phyloP scores from a whole-genome alignment of 164 flowering plant genomes.

The Aristolochia californica region DNA sequence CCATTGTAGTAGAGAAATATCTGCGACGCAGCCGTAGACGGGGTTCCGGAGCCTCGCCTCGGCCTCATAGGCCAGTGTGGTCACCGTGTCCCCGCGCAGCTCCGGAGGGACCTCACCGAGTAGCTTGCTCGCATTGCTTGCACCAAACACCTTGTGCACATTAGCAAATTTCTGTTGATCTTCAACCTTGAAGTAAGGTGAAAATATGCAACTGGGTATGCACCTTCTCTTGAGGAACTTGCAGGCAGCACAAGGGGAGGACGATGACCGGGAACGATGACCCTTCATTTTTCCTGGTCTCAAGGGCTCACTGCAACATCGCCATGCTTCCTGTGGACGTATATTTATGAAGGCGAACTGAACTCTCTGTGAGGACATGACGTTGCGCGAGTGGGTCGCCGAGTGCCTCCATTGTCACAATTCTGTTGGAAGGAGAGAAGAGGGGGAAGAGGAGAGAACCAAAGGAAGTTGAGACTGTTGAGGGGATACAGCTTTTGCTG shows the following conservation, averaged over 20 bases:
- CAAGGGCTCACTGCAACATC: too few species aligned
- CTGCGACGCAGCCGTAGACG: slow-evolving; percentile 76
- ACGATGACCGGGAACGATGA: slow-evolving; percentile 45
- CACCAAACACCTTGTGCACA: slow-evolving; percentile 83
- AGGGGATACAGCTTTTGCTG: too few species aligned
- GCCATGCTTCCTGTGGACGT: too few species aligned
- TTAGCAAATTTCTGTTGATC: slow-evolving; percentile 70
- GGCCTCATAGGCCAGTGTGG: slow-evolving; percentile 66
- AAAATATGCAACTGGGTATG: slow-evolving; percentile 12
- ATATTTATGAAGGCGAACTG: too few species aligned
- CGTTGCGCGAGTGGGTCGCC: too few species aligned
- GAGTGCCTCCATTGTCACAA: too few species aligned
- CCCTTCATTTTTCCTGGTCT: slow-evolving; percentile 6
- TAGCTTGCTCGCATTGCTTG: slow-evolving; percentile 81
- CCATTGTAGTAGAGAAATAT: slow-evolving; percentile 52
- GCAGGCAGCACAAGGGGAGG: slow-evolving; percentile 29
- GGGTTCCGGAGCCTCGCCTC: slow-evolving; percentile 74
- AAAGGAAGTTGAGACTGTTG: too few species aligned
- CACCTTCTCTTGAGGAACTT: slow-evolving; percentile 13
- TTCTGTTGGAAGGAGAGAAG: too few species aligned
- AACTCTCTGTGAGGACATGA: too few species aligned
- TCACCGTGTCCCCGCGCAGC: slow-evolving; percentile 58
- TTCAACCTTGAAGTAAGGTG: slow-evolving; percentile 25
- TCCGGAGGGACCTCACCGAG: slow-evolving; percentile 51
- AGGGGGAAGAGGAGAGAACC: too few species aligned